A percentile compares a stretch with the other conserved stretches of the same genome.
phyloP scores from a whole-genome alignment of 1,139 yeast species.

The Hanseniaspora sp. region DNA sequence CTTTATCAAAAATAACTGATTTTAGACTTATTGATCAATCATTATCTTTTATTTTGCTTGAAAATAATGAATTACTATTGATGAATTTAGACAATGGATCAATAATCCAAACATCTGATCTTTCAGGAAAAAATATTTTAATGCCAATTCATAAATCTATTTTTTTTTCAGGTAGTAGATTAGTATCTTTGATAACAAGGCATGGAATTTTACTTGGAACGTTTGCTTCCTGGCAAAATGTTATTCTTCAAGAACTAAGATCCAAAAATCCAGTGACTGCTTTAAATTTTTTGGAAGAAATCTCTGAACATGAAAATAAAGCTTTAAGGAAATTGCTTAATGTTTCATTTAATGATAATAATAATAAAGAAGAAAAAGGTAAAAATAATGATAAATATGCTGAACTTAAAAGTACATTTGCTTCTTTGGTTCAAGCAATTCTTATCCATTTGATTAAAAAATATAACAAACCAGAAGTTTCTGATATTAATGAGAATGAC shows the following conservation, averaged over 20 bases:
- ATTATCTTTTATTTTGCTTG: not conserved
- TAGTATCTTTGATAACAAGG: not conserved
- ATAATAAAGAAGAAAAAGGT: too few species aligned
- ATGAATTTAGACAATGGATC: not conserved
- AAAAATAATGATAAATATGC: not conserved
- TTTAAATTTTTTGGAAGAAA: slow-evolving; percentile 14
- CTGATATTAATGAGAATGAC: not conserved
- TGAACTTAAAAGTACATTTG: slow-evolving; percentile 8
- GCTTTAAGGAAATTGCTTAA: not conserved
- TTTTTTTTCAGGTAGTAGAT: not conserved
- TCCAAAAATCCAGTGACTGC: slow-evolving; percentile 32
- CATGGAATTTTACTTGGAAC: slow-evolving; percentile 22
- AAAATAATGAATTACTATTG: not conserved
- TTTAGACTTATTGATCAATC: not conserved
- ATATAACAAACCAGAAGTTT: not conserved
- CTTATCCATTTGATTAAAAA: not conserved
- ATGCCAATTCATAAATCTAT: not conserved
- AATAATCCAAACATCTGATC: not conserved
- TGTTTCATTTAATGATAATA: not conserved
- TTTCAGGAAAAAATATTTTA: not conserved
- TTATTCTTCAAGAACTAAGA: slow-evolving; percentile 25
- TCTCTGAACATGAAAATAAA: slow-evolving; percentile 3
- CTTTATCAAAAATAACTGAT: not conserved
- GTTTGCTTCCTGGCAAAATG: slow-evolving; percentile 28
- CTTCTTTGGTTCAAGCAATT: not conserved